Conservation (phyloP, 768 basidiomycete species). For the Phallus indusiatus region DNA sequence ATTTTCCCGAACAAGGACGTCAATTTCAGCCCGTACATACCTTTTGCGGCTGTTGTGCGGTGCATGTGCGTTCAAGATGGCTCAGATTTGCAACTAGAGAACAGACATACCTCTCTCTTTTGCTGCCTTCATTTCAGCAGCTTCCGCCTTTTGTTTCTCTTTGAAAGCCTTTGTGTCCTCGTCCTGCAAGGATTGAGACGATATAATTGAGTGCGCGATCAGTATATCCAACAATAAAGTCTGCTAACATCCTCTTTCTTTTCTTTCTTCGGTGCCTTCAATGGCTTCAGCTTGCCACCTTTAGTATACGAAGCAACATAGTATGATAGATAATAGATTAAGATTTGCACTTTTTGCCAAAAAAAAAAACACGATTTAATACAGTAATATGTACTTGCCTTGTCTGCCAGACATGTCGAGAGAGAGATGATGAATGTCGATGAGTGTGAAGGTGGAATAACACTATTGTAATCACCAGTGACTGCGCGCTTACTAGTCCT, state of each 20-base stretch:
- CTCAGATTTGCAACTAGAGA: neutral
- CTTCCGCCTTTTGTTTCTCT: conserved; percentile 67
- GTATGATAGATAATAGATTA: neutral
- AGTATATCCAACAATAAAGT: neutral
- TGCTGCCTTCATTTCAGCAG: conserved; percentile 64
- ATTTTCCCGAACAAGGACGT: neutral
- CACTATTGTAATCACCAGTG: too few species aligned
- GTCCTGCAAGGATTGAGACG: conserved; percentile 24
- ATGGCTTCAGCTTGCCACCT: conserved; percentile 70
- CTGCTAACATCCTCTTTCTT: conserved; percentile 43
- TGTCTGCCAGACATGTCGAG: conserved; percentile 52
- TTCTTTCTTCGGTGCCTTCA: conserved; percentile 85
- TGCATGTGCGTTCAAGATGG: neutral
- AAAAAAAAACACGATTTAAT: neutral
- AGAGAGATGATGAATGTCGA: conserved; percentile 7
- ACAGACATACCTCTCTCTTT: conserved; percentile 51
- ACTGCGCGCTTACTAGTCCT: too few species aligned
- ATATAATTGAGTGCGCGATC: too few species aligned
- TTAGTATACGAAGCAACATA: neutral
- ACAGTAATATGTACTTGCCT: conserved; percentile 26
- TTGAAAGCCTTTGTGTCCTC: conserved; percentile 70
- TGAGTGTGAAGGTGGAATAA: neutral
- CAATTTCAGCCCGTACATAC: conserved; percentile 23
- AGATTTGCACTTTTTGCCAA: neutral
- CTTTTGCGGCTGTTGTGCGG: conserved; percentile 38